phyloP scores from a whole-genome alignment of 805 yeast species.

The Lachancea cidri region DNA sequence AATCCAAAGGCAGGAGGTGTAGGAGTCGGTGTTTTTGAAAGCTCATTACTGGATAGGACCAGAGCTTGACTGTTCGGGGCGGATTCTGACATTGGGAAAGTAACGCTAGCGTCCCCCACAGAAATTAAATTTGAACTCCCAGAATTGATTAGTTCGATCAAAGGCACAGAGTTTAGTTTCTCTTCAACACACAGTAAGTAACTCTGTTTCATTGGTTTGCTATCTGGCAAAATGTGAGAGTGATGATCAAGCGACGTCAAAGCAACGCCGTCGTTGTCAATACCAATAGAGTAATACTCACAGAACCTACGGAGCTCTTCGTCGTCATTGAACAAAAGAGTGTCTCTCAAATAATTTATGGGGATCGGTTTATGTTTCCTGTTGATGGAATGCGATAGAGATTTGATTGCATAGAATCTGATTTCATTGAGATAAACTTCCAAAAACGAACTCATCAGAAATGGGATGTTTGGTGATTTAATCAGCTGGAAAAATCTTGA shows the following conservation, averaged over 20 bases:
- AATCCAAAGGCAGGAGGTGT: neutral
- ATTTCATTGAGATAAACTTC: slow-evolving; percentile 80
- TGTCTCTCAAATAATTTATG: slow-evolving; percentile 39
- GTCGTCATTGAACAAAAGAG: slow-evolving; percentile 64
- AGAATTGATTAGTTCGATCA: slow-evolving; percentile 37
- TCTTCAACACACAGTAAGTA: slow-evolving; percentile 40
- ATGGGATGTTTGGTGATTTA: slow-evolving; percentile 49
- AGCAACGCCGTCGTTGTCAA: slow-evolving; percentile 39
- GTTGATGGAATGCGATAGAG: slow-evolving; percentile 63
- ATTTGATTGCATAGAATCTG: slow-evolving; percentile 64
- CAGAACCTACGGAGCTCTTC: slow-evolving; percentile 54
- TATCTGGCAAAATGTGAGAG: slow-evolving; percentile 34
- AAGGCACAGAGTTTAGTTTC: slow-evolving; percentile 31
- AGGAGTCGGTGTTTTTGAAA: neutral
- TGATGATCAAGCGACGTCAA: slow-evolving; percentile 38
- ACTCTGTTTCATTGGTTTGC: slow-evolving; percentile 43
- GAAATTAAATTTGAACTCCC: slow-evolving; percentile 34
- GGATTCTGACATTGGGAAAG: slow-evolving; percentile 6
- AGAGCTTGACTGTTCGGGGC: neutral
- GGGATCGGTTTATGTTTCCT: slow-evolving; percentile 64
- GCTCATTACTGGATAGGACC: neutral
- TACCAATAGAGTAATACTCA: slow-evolving; percentile 55
- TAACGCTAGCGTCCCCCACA: too few species aligned
- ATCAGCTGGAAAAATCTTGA: slow-evolving; percentile 58
- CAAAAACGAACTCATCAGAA: slow-evolving; percentile 63